Base-by-base conservation (phyloP, 139 green algal species). In the Chlamydomonas asymmetrica region DNA sequence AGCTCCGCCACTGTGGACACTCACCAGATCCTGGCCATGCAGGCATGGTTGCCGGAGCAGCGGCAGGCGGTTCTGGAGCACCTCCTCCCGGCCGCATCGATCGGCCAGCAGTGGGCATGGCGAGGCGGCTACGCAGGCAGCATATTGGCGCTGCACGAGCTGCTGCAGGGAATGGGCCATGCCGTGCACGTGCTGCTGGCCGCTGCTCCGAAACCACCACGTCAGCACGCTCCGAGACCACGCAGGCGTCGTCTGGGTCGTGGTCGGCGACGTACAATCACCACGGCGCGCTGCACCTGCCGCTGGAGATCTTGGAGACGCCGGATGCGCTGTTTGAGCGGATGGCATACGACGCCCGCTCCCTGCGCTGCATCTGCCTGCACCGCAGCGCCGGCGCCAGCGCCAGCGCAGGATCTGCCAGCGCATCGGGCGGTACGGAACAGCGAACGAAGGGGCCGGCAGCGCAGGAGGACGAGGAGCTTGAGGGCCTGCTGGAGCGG, bases 121-220 rank as follows among this genome's bases (percentile, higher is more conserved):
- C 48, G 60, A 8, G 60, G 18, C 7, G 69, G 67, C 20, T 52
- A 7, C 13, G 3, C 75, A 76, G 75, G 35, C 20, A 50, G 27
- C 13, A 34, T 71, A 3, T 31, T 31, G 3, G 62, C 69, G 0
- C 52, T 82, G 7, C 68, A 62, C 25, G 77, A 82, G 70, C 70
- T 82, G 52, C 38, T 78, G 38, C 77, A 82, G 43, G 77, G 78
- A 54, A 43, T 63, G n/a, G 78, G 73, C 31, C 78, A 80, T 50
- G 71, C 54, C 4, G 59, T 80, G 29, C 71, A 79, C 65, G 66
- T 79, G 20, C 10, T 76, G 37, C 72, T 80, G 39, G 39, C 74
- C 20, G 49, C 64, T 41, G 27, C 64, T 40, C 0, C 64, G 48
- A 40, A 20, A 71, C 13, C 64, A 71, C 25, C 40, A n/a, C n/a